A percentile compares a stretch with the other conserved stretches of the same genome.
Conservation (phyloP, 148 eudicot species). For the Camellia sinensis region DNA sequence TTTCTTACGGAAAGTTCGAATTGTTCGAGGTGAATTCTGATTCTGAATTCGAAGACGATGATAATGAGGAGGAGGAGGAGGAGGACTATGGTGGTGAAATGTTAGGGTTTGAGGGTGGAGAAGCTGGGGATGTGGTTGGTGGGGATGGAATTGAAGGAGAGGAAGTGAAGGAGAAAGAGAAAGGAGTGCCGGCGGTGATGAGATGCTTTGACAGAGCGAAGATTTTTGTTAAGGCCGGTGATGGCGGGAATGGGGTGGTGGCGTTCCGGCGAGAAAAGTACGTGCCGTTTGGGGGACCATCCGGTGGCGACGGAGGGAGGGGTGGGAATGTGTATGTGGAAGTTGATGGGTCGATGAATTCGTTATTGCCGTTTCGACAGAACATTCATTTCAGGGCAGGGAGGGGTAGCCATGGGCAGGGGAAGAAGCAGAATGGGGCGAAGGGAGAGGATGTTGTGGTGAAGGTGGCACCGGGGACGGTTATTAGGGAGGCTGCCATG, state of each 20-base stretch:
- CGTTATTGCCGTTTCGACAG: conserved; percentile 78
- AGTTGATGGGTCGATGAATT: conserved; percentile 83
- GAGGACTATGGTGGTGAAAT: conserved; percentile 18
- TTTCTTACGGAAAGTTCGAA: conserved; percentile 25
- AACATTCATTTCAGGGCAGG: conserved; percentile 78
- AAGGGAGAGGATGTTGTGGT: conserved; percentile 86
- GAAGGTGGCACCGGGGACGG: conserved; percentile 93
- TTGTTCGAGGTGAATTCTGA: conserved; percentile 34
- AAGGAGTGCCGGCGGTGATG: conserved; percentile 95
- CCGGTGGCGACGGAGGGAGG: conserved; percentile 95
- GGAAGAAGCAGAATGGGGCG: conserved; percentile 68
- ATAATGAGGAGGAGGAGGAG: conserved; percentile 13
- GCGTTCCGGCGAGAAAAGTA: conserved; percentile 88
- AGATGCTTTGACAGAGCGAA: conserved; percentile 91
- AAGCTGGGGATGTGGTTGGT: conserved; percentile 23
- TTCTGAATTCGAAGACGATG: conserved; percentile 18
- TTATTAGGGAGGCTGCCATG: conserved; percentile 62
- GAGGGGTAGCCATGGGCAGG: conserved; percentile 79
- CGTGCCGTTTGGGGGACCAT: conserved; percentile 87
- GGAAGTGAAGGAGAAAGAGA: conserved; percentile 68
- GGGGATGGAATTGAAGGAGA: conserved; percentile 25
- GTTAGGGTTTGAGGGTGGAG: conserved; percentile 20
- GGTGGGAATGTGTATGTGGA: conserved; percentile 91
- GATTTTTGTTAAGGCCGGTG: conserved; percentile 72
- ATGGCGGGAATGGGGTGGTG: conserved; percentile 95